phyloP scores from a whole-genome alignment of 169 alveolate genomes.

The Babesia caballi region DNA sequence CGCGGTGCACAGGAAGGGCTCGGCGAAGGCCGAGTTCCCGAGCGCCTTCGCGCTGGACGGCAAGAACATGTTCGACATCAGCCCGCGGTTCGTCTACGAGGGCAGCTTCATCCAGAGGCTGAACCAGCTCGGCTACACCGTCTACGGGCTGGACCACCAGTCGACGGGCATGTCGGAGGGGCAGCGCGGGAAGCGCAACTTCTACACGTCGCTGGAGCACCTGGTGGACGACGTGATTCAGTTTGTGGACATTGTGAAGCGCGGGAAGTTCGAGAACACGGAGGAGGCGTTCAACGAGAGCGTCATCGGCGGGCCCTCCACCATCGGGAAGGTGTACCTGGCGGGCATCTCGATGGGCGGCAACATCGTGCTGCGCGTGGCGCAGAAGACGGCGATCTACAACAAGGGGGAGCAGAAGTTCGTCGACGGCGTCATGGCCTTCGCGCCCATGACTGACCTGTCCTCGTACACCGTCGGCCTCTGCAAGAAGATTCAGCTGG shows the following conservation, averaged over 20 bases:
- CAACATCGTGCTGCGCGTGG: constrained; percentile 57
- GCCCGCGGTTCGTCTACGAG: constrained; percentile 59
- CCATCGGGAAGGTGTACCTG: constrained; percentile 55
- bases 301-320: constrained; percentile 16
- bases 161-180: constrained; percentile 75
- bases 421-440: constrained; percentile 64
- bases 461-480: constrained; percentile 27
- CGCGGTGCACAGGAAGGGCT: neutral
- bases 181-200: constrained; percentile 33
- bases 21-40: neutral
- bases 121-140: constrained; percentile 59
- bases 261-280: constrained; percentile 45
- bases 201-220: constrained; percentile 57
- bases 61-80: constrained; percentile 33
- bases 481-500: constrained; percentile 35
- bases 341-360: constrained; percentile 77
- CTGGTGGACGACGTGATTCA: constrained; percentile 67
- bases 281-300: constrained; percentile 8
- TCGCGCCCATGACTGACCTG: constrained; percentile 71
- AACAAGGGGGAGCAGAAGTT: constrained; percentile 25
- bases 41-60: constrained; percentile 21
- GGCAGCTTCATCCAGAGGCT: constrained; percentile 66
- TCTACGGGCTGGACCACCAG: constrained; percentile 71
- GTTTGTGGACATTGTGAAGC: constrained; percentile 61
- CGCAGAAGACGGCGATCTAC: constrained; percentile 46